These are phyloP conservation scores for Aspergillus candidus DNA, from an alignment of 2,329 filamentous ascomycete species.

Conservation along the genomic window DNA sequence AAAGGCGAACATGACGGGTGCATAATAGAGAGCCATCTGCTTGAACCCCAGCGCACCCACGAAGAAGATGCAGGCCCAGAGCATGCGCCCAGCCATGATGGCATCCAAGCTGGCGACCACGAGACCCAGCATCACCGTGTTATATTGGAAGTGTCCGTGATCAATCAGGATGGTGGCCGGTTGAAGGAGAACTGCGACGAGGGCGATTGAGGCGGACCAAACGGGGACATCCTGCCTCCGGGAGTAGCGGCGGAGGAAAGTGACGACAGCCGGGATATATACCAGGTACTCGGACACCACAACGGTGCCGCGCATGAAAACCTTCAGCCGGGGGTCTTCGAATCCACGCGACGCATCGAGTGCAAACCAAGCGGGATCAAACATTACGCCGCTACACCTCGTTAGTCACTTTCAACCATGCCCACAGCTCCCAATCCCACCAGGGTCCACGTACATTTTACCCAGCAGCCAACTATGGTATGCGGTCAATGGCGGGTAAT, in stretches of 20 bases:
- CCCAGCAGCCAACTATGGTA: constrained; percentile 98
- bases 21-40: constrained; percentile 98
- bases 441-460: constrained; percentile 56
- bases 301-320: constrained; percentile 93
- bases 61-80: constrained; percentile 92
- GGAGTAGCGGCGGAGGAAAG: constrained; percentile 78
- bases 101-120: constrained; percentile 81
- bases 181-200: constrained; percentile 88
- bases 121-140: constrained; percentile 95
- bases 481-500: constrained; percentile 94
- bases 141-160: constrained; percentile 96
- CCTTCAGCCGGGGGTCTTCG: constrained; percentile 73
- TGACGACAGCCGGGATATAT: constrained; percentile 77
- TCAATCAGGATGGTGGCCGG: constrained; percentile 86
- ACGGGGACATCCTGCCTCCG: constrained; percentile 67
- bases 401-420: constrained; percentile 10
- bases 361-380: constrained; percentile 82
- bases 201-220: constrained; percentile 77
- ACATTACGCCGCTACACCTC: constrained; percentile 57
- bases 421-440: background rate
- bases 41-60: constrained; percentile 94
- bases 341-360: constrained; percentile 75
- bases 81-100: constrained; percentile 73
- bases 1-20: constrained; percentile 86
- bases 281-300: constrained; percentile 84